Base-by-base conservation (phyloP, 345 rosid genomes). In the Citropsis articulata region DNA sequence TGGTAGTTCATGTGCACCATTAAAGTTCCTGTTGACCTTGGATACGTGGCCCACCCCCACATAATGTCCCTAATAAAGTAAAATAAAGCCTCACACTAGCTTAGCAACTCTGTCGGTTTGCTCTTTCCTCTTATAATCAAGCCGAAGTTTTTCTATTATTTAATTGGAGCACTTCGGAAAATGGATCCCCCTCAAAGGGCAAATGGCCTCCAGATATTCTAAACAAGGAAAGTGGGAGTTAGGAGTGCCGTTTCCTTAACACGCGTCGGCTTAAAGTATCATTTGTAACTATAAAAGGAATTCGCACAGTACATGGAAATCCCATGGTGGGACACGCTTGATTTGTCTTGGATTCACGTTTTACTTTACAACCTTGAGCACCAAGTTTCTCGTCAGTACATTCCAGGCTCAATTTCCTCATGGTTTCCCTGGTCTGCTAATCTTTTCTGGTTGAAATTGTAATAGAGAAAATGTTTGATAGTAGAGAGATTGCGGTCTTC, bases 151-250 rank as follows among this genome's bases (percentile, higher is more conserved):
- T 50, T 76, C 53, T 66, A 35, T 76, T 53, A 57, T 55, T 53
- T 66, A 33, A 14, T n/a, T 33, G 18, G 45, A 2, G 38, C 33
- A 76, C 79, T 55, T 55, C 66, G 36, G 79, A 66, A 76, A 66
- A 55, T 76, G 79, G 72, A 42, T 18, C 33, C 35, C 24, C 33
- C 55, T 53, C 79, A 66, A 24, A 16, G 64, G 53, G 53, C 79
- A 66, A 35, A 14, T 55, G 64, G 65, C 72, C 25, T 7, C 28
- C 35, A 0, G 72, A 66, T 31, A 66, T 66, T 66, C 79, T 76
- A 66, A 76, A 76, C 72, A 35, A 55, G 79, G 79, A 66, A 76
- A 35, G 63, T 76, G 72, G 72, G 79, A 36, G n/a, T 42, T 66
- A 7, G 30, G 53, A 55, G 65, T 76, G 72, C 71, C 65, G 2